Evolutionary conservation across 1,284 basidiomycete species (phyloP), one percentile per base, ranked within the genome.

Genomic region (Laetiporus sulphureus): DNA sequence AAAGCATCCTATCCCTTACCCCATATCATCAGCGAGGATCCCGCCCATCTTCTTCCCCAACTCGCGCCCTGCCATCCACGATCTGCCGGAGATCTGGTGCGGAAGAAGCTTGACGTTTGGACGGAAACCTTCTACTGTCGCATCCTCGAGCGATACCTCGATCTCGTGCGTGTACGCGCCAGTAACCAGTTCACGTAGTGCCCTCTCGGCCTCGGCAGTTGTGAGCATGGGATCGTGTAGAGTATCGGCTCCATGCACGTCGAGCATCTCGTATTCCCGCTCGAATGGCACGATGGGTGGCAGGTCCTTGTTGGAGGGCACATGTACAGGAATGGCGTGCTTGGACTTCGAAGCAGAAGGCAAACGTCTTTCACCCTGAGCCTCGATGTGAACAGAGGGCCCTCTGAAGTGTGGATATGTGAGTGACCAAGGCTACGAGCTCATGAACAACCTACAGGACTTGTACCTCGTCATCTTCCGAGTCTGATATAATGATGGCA

Each of bases 21-120:
- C 84, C 83, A 91, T 92, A 59, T 95, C 91, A 58, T 95, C 92
- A 0, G 93, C 92, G 8, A 96, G 68, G 54, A 96, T 95, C 0
- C 94, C 93, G 1, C 93, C 93, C 21, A 61, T 70, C 52, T 83
- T 79, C 61, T 88, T 88, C 22, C 80, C 83, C 4, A 71, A 66
- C 61, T 97, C 94, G 15, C 93, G 73, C 24, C 84, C 77, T 23
- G 71, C 72, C 91, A 98, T 94, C 92, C 93, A 98, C 24, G 68
- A 66, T 2, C 91, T 75, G 16, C 91, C 90, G 38, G 84, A 66
- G 11, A 95, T 72, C 56, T 98, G 93, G 63, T 97, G 93, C 1
- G 91, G 86, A 52, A 95, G 70, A 20, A 97, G 68, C 33, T 57
- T 68, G 30, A 94, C 73, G 12, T 72, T 73, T 12, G 83, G 74